phyloP scores from a whole-genome alignment of 2,329 filamentous ascomycete genomes.

The Botryotinia globosa region DNA sequence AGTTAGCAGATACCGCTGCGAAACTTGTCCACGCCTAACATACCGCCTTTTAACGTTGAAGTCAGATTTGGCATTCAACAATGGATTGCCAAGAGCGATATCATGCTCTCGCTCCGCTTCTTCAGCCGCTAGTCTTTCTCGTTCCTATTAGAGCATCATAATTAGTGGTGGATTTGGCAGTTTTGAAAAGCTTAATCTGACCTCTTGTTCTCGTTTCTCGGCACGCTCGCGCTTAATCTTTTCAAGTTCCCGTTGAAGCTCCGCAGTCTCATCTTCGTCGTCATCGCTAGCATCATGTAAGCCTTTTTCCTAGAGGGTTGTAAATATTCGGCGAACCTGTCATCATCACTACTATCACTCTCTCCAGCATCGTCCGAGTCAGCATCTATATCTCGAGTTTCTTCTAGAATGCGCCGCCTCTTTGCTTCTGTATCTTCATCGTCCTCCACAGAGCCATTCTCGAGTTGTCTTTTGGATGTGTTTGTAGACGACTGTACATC shows the following conservation, averaged over 20 bases:
- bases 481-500: constrained; percentile 55
- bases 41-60: constrained; percentile 79
- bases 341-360: constrained; percentile 59
- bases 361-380: constrained; percentile 63
- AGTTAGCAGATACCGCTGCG: background rate
- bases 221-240: constrained; percentile 87
- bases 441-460: constrained; percentile 44
- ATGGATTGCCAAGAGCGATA: constrained; percentile 87
- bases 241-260: constrained; percentile 87
- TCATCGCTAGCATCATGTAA: constrained; percentile 54
- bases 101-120: constrained; percentile 81
- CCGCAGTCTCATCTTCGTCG: constrained; percentile 80
- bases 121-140: constrained; percentile 74
- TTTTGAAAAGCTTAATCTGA: constrained; percentile 32
- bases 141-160: constrained; percentile 53
- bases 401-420: constrained; percentile 79
- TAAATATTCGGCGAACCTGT: constrained; percentile 44
- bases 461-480: constrained; percentile 63
- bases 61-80: constrained; percentile 76
- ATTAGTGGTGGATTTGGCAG: constrained; percentile 20
- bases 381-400: constrained; percentile 84
- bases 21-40: constrained; percentile 19
- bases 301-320: constrained; percentile 11
- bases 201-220: constrained; percentile 71
- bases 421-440: constrained; percentile 73